phyloP scores from a whole-genome alignment of 2,329 filamentous ascomycete species.

The Microdochium paspali region DNA sequence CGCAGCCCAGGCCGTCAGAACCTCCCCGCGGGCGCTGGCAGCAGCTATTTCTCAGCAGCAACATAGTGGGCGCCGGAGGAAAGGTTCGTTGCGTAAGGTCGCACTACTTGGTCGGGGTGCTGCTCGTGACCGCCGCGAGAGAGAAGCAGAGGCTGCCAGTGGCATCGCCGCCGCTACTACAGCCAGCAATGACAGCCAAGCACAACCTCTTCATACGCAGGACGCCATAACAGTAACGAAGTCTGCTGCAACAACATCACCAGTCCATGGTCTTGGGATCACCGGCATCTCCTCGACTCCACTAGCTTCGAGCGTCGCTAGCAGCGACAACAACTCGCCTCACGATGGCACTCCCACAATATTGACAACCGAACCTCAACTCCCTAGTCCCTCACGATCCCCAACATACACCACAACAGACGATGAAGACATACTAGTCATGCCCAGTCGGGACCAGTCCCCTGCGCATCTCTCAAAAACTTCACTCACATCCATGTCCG shows the following conservation, averaged over 20 bases:
- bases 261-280: conserved; percentile 20
- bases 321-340: conserved; percentile 25
- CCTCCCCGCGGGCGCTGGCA: conserved; percentile 19
- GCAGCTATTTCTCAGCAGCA: conserved; percentile 27
- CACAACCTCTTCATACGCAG: not conserved
- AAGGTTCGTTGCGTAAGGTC: conserved; percentile 80
- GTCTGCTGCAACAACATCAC: not conserved
- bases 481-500: conserved; percentile 46
- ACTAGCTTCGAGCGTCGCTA: not conserved
- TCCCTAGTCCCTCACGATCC: conserved; percentile 45
- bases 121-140: conserved; percentile 48
- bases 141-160: not conserved
- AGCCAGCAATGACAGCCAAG: not conserved
- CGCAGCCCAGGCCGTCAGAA: conserved; percentile 10
- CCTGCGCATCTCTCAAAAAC: conserved; percentile 28
- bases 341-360: conserved; percentile 5
- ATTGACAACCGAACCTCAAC: conserved; percentile 12
- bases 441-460: conserved; percentile 38
- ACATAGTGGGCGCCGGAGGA: conserved; percentile 57
- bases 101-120: conserved; percentile 70
- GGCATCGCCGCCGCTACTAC: not conserved
- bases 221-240: not conserved
- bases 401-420: conserved; percentile 75
- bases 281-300: conserved; percentile 23
- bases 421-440: conserved; percentile 68